Conservation (phyloP, 2,329 filamentous ascomycete species). For the Pyrenophora seminiperda region DNA sequence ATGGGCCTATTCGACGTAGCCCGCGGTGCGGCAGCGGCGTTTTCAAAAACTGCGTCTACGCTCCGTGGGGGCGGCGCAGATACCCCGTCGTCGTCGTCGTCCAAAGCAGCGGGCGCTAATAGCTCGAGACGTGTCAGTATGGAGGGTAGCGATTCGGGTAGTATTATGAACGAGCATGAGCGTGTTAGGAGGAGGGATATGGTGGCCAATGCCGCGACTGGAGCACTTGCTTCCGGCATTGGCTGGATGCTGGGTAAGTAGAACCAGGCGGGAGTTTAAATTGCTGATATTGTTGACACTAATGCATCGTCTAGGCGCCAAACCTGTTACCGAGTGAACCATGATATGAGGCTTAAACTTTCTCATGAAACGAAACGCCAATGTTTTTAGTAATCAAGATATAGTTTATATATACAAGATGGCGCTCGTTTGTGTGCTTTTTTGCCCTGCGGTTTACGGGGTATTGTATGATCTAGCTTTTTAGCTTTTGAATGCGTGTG, state of each 20-base stretch:
- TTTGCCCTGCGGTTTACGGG: neutral
- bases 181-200: conserved; percentile 73
- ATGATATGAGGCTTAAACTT: too few relatives aligned
- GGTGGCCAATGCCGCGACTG: conserved; percentile 68
- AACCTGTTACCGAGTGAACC: conserved; percentile 30
- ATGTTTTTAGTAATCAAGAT: too few relatives aligned
- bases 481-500: too few relatives aligned
- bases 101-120: conserved; percentile 5
- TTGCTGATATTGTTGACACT: conserved; percentile 4
- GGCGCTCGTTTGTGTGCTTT: too few relatives aligned
- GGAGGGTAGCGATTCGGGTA: conserved; percentile 46
- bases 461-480: too few relatives aligned
- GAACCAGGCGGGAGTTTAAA: too few relatives aligned
- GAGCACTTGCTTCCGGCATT: conserved; percentile 65
- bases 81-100: too few relatives aligned
- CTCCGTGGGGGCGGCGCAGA: conserved; percentile 35
- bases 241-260: conserved; percentile 66
- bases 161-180: conserved; percentile 40
- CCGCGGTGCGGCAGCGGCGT: conserved; percentile 55
- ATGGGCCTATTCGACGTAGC: conserved; percentile 61
- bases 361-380: too few relatives aligned
- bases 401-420: too few relatives aligned
- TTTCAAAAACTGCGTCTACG: conserved; percentile 55
- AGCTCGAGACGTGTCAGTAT: conserved; percentile 32
- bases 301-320: conserved; percentile 32